These are phyloP conservation scores for Aspergillus bridgeri DNA, from an alignment of 495 filamentous ascomycete species.

Conservation along the genomic window DNA sequence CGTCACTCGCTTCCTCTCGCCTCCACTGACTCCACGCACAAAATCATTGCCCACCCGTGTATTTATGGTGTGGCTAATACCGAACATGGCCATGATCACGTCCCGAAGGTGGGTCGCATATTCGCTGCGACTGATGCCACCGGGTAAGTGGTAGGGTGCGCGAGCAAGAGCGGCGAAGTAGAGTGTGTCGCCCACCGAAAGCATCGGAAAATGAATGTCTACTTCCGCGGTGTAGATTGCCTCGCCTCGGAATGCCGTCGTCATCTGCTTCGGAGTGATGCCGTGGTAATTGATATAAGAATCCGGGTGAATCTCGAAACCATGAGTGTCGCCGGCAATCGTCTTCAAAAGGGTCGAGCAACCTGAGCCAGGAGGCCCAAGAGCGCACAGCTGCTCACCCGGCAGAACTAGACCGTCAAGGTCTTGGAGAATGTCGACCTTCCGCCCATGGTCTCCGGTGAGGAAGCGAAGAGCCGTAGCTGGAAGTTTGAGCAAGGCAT, in stretches of 20 bases:
- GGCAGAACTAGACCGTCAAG: constrained; percentile 67
- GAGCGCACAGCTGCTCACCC: constrained; percentile 77
- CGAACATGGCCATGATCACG: constrained; percentile 56
- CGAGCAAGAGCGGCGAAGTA: constrained; percentile 55
- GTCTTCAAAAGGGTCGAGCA: constrained; percentile 70
- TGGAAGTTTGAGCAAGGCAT: constrained; percentile 55
- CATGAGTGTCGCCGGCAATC: constrained; percentile 64
- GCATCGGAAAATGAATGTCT: constrained; percentile 61
- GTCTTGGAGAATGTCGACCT: constrained; percentile 62
- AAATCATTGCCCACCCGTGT: constrained; percentile 71
- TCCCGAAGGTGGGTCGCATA: constrained; percentile 43
- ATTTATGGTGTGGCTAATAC: constrained; percentile 68
- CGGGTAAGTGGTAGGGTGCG: constrained; percentile 38
- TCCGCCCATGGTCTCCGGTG: constrained; percentile 39
- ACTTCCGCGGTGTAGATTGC: constrained; percentile 60
- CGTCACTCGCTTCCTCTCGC: constrained; percentile 49
- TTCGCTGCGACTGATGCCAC: constrained; percentile 39
- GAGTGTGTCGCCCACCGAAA: constrained; percentile 61
- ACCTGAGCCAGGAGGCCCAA: constrained; percentile 67
- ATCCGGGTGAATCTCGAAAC: constrained; percentile 54
- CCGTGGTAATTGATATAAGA: constrained; percentile 70
- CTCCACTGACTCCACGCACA: constrained; percentile 74
- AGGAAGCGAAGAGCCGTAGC: constrained; percentile 35
- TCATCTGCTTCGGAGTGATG: constrained; percentile 63
- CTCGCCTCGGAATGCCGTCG: constrained; percentile 62